Evolutionary conservation across 768 basidiomycete species (phyloP).

Genomic region (Melanogaster broomeanus): DNA sequence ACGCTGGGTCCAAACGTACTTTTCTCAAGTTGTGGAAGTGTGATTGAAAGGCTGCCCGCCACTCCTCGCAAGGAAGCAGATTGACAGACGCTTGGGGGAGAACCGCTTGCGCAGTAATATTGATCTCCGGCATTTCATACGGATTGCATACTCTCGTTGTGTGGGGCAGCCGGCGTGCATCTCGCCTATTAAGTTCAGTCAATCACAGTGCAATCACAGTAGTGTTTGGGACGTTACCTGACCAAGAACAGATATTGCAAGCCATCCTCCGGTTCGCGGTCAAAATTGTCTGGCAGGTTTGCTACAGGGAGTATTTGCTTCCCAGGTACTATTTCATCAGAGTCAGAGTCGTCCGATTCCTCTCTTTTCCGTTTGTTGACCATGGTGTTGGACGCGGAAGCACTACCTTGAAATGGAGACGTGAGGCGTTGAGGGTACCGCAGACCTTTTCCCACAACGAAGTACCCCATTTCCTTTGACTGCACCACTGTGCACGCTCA

Average conservation of each 20-base stretch:
- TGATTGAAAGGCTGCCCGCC: constrained; percentile 58
- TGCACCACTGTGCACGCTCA: too few relatives aligned
- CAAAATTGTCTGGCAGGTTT: constrained; percentile 68
- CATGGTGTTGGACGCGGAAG: constrained; percentile 13
- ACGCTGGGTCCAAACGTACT: constrained; percentile 25
- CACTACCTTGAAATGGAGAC: too few relatives aligned
- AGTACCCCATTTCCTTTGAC: not conserved
- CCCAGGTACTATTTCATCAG: constrained; percentile 63
- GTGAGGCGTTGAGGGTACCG: too few relatives aligned
- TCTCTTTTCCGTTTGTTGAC: constrained; percentile 57
- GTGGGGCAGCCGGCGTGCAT: constrained; percentile 65
- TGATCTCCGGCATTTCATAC: constrained; percentile 47
- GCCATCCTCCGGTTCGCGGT: constrained; percentile 67
- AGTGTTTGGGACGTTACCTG: constrained; percentile 46
- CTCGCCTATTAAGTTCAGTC: constrained; percentile 53
- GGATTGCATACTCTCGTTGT: constrained; percentile 70
- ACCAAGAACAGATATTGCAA: constrained; percentile 82
- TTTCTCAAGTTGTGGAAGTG: constrained; percentile 69
- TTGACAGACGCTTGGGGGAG: constrained; percentile 27
- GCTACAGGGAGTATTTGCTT: constrained; percentile 82
- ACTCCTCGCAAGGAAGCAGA: constrained; percentile 63
- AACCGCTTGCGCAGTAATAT: constrained; percentile 17
- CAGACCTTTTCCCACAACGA: not conserved
- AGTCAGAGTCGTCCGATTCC: constrained; percentile 51
- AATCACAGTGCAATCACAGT: constrained; percentile 2